Base-by-base conservation (phyloP, 2,329 filamentous ascomycete species). In the Colletotrichum truncatum region DNA sequence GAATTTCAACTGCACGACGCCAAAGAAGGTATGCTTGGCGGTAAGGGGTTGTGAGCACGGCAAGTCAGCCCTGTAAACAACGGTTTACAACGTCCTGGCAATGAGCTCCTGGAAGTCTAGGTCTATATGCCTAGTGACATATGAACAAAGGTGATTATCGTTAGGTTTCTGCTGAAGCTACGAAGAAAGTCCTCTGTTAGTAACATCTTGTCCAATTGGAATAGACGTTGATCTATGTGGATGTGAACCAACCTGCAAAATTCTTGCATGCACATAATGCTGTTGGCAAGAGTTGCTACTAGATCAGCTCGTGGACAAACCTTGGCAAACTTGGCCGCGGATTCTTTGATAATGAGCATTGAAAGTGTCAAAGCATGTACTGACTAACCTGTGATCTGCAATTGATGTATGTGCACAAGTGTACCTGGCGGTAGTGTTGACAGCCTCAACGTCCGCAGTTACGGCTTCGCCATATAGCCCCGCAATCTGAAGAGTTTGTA, bases 341-440 rank as follows among this genome's bases (percentile, higher is more conserved):
- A n/a, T n/a, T n/a, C n/a, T n/a, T n/a, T n/a, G n/a, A n/a, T n/a
- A n/a, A n/a, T n/a, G n/a, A n/a, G n/a, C n/a, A 87, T 81, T 0
- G 81, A 75, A 18, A 87, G 87, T 0, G 92, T 94, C 75, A 94
- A 84, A 63, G 90, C 72, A 10, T 93, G 78, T 3, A 94, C 80
- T 28, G 91, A 28, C 93, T 93, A 54, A 94, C 82, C 74, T 95
- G 92, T 16, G 85, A 79, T 55, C 87, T 89, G 74, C 90, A 93
- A 77, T 89, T 90, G 81, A 92, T 88, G 73, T 73, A 74, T 25
- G 78, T 74, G 70, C 74, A 78, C 67, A 76, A 65, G 39, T 75
- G 73, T 28, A 74, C 72, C 23, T 71, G 67, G 66, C 75, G 53
- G 74, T 70, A 23, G 49, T 38, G 67, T 82, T 75, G 48, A 84